These are phyloP conservation scores for Aspergillus egyptiacus DNA, from an alignment of 495 filamentous ascomycete genomes.

Conservation along the genomic window DNA sequence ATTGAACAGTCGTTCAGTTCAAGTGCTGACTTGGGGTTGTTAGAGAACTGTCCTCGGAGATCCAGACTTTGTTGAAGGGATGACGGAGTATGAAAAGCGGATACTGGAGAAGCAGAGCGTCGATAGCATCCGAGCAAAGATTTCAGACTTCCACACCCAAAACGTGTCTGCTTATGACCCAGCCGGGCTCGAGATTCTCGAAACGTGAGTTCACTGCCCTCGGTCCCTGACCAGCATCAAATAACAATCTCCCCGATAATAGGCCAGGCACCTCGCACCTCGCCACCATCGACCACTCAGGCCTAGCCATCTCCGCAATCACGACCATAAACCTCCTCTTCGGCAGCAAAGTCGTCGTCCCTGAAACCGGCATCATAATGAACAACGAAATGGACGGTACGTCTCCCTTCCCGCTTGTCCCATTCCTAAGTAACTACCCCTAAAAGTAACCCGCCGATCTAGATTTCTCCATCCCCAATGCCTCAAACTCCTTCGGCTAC, in stretches of 20 bases:
- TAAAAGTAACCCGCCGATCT: too few relatives aligned
- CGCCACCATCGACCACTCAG: constrained; percentile 59
- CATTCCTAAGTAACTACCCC: not conserved
- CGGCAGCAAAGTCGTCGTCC: constrained; percentile 69
- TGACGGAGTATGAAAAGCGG: constrained; percentile 55
- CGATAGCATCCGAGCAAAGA: constrained; percentile 52
- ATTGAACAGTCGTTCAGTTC: not conserved
- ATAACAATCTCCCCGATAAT: not conserved
- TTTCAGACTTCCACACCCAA: constrained; percentile 62
- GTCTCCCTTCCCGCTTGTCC: constrained; percentile 3
- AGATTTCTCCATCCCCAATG: constrained; percentile 72
- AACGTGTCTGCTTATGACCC: constrained; percentile 70
- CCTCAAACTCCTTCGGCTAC: constrained; percentile 75
- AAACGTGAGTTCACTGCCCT: constrained; percentile 40
- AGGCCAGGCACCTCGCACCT: constrained; percentile 72
- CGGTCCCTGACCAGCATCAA: not conserved
- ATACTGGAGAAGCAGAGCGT: constrained; percentile 61
- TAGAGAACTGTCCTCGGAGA: constrained; percentile 68
- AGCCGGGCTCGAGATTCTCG: constrained; percentile 50
- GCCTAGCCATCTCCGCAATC: constrained; percentile 66
- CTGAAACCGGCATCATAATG: constrained; percentile 79
- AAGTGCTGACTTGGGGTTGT: constrained; percentile 5
- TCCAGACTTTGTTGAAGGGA: constrained; percentile 59
- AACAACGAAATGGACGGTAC: constrained; percentile 91
- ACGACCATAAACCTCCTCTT: constrained; percentile 85